Evolutionary conservation across 768 basidiomycete genomes (phyloP), one percentile per base, ranked within the genome.

Genomic region (Collybia sp.): DNA sequence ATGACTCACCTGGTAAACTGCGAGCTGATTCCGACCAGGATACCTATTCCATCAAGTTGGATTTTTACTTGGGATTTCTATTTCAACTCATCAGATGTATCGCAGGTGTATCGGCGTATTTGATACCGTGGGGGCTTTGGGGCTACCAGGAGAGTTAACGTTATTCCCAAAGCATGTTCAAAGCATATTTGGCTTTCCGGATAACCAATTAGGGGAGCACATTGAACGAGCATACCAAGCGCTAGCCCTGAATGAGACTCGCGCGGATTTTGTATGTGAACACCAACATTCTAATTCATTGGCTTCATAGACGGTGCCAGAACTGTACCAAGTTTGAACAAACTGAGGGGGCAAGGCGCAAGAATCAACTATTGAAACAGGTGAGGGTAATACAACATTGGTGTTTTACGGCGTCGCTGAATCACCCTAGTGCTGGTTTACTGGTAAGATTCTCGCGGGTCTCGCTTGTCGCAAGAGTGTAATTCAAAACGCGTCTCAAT

Each of bases 91-190:
- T 46, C 32, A 15, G 42, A 52, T 20, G 37, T 12, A 40, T 19
- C 49, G 30, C 51, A 83, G 80, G 60, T 83, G 82, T 51, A 53
- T 88, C 44, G 85, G 85, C 2, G 84, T 88, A 15, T 88, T 82
- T 55, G 86, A 88, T 54, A 88, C 86, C 5, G 86, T 88, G n/a
- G 84, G 84, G 12, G 74, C 84, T 10, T 59, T 85, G 20, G 85
- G 85, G 9, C 61, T 88, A 12, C 86, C 86, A 1, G 81, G 81
- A 54, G 85, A 86, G 53, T 55, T 88, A 12, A 71, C 72, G 2
- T 61, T 70, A 37, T 61, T 65, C 13, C 70, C 71, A 10, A 61
- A 70, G 12, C 72, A 70, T 45, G 59, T 71, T 12, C 69, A 63
- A 44, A 72, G 69, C 3, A 62, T 85, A 2, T 87, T 85, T 52